Conservation (phyloP, 805 yeast species). For the Candida methanosorbosa region DNA sequence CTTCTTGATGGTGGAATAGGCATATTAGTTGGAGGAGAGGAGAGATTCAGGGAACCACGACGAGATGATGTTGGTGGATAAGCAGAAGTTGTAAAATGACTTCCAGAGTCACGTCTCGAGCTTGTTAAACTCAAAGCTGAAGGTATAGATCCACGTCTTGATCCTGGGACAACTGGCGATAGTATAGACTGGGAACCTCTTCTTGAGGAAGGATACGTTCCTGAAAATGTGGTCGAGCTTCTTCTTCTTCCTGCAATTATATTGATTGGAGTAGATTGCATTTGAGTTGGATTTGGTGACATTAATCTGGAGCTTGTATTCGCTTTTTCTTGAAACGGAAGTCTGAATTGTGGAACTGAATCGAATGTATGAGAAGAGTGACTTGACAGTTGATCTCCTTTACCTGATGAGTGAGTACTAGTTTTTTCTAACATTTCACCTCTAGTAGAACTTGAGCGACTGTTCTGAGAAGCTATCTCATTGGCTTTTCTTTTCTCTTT, state of each 20-base stretch:
- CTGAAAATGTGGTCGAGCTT: not conserved
- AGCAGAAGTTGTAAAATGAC: not conserved
- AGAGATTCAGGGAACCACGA: too few species aligned
- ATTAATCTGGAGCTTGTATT: constrained; percentile 10
- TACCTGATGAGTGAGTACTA: too few species aligned
- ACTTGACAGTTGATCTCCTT: too few species aligned
- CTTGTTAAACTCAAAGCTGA: not conserved
- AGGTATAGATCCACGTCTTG: constrained; percentile 3
- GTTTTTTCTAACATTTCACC: too few species aligned
- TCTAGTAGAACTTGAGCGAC: too few species aligned
- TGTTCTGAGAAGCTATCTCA: not conserved
- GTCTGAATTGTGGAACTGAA: constrained; percentile 51
- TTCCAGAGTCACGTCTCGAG: constrained; percentile 1
- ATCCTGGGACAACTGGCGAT: not conserved
- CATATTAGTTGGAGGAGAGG: too few species aligned
- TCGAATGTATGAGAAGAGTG: too few species aligned
- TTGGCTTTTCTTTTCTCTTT: not conserved
- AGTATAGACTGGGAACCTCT: constrained; percentile 7
- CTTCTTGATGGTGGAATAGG: constrained; percentile 7
- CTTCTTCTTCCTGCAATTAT: not conserved
- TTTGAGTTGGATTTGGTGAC: constrained; percentile 4
- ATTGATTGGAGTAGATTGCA: not conserved
- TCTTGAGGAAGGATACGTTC: constrained; percentile 5
- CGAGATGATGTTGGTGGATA: not conserved
- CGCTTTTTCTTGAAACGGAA: constrained; percentile 55